These are phyloP conservation scores for Hypomyces perniciosus DNA, from an alignment of 2,329 filamentous ascomycete genomes.

Conservation along the genomic window DNA sequence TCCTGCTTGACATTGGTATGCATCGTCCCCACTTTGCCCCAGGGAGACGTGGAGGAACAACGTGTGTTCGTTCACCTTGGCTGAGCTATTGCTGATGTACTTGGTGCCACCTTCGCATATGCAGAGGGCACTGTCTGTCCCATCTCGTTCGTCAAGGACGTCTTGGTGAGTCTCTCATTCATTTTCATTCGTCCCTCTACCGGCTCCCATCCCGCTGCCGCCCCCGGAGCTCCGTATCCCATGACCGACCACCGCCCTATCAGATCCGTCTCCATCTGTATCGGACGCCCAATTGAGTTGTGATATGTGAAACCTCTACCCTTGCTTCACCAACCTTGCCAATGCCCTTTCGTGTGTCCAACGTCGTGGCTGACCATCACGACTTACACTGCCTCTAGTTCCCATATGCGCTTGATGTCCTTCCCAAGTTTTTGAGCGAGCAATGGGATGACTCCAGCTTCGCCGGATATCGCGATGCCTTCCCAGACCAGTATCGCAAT, in stretches of 20 bases:
- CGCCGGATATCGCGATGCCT: conserved; percentile 61
- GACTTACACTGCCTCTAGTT: conserved; percentile 46
- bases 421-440: conserved; percentile 56
- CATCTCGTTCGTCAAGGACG: conserved; percentile 78
- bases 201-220: conserved; percentile 13
- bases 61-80: neutral
- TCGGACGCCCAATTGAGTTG: conserved; percentile 12
- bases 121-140: conserved; percentile 76
- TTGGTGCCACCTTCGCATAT: conserved; percentile 10
- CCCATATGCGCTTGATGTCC: conserved; percentile 64
- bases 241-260: conserved; percentile 7
- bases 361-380: conserved; percentile 9
- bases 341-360: conserved; percentile 1
- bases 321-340: conserved; percentile 11
- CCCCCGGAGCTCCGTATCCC: conserved; percentile 11
- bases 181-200: conserved; percentile 15
- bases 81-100: conserved; percentile 7
- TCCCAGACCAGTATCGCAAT: conserved; percentile 57
- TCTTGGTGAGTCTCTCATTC: conserved; percentile 57
- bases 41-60: conserved; percentile 5
- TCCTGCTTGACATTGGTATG: conserved; percentile 34
- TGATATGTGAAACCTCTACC: conserved; percentile 6
- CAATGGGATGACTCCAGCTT: conserved; percentile 64
- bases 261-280: conserved; percentile 16
- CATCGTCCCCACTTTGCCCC: conserved; percentile 9